phyloP scores from a whole-genome alignment of 2,329 filamentous ascomycete genomes.

The Dothistroma septosporum region DNA sequence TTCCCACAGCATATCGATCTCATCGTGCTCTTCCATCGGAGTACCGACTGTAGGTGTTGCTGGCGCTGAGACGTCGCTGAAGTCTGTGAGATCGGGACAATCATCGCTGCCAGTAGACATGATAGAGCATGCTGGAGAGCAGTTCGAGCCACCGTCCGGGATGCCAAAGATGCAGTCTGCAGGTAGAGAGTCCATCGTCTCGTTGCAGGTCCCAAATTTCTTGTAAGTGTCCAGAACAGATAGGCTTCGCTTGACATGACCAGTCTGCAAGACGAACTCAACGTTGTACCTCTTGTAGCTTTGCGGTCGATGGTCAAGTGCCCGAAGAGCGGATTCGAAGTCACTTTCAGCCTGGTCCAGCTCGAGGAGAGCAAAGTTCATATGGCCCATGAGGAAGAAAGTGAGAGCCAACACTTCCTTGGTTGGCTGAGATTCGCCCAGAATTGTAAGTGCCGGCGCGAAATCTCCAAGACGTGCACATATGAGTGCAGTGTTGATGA shows the following conservation, averaged over 20 bases:
- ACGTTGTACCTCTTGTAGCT: conserved; percentile 18
- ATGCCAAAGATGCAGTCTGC: conserved; percentile 28
- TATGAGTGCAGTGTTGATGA: conserved; percentile 32
- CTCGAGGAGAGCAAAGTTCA: conserved; percentile 26
- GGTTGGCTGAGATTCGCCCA: conserved; percentile 23
- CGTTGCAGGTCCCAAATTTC: conserved; percentile 3
- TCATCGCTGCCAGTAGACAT: neutral
- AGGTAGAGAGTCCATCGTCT: conserved; percentile 19
- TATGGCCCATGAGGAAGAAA: conserved; percentile 30
- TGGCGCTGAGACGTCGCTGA: neutral
- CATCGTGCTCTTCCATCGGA: neutral
- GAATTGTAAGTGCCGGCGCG: conserved; percentile 19
- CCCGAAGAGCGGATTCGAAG: conserved; percentile 21
- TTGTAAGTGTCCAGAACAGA: conserved; percentile 4
- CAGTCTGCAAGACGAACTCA: conserved; percentile 22
- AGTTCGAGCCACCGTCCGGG: neutral
- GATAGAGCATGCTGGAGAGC: neutral
- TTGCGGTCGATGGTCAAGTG: conserved; percentile 14
- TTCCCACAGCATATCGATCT: neutral
- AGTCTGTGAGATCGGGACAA: neutral
- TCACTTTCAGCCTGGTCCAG: conserved; percentile 21
- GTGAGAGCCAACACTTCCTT: conserved; percentile 21
- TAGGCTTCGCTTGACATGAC: conserved; percentile 15
- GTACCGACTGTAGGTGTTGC: neutral
- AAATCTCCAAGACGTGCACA: conserved; percentile 32